A percentile compares a stretch with the other conserved stretches of the same genome.
phyloP scores from a whole-genome alignment of 352 stramenopile species.

The Phytophthora agathidicida region DNA sequence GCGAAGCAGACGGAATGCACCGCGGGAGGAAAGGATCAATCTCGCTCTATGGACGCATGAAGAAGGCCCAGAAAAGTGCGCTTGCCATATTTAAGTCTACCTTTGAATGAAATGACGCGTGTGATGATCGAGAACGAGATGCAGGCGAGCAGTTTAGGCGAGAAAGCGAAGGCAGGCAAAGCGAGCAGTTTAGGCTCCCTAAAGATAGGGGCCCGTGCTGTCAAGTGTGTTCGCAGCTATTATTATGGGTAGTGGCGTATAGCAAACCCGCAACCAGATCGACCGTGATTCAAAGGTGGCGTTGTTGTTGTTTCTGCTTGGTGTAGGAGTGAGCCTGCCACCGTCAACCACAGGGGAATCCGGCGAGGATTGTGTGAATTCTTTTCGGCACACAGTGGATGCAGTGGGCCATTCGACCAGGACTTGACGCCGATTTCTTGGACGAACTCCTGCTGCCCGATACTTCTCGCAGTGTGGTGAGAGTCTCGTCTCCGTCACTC shows the following conservation, averaged over 20 bases:
- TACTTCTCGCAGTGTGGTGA: slow-evolving; percentile 17
- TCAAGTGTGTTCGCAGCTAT: not conserved
- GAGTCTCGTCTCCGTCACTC: not conserved
- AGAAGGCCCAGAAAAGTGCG: slow-evolving; percentile 81
- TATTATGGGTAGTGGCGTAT: no score
- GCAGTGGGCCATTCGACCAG: slow-evolving; percentile 14
- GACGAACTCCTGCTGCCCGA: slow-evolving; percentile 46
- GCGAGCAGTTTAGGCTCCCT: no score
- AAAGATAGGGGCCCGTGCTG: slow-evolving; percentile 16
- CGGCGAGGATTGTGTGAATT: not conserved
- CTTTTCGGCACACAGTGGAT: slow-evolving; percentile 16
- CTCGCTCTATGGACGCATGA: slow-evolving; percentile 83
- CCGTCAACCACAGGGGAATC: no score
- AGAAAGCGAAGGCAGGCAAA: no score
- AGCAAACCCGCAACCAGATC: no score
- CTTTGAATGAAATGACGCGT: slow-evolving; percentile 62
- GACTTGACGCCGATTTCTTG: slow-evolving; percentile 38
- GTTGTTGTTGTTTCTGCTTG: slow-evolving; percentile 1
- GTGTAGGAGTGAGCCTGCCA: slow-evolving; percentile 1
- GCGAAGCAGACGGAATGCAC: slow-evolving; percentile 15
- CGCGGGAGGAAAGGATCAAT: slow-evolving; percentile 44
- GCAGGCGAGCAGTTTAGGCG: no score
- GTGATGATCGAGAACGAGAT: slow-evolving; percentile 6
- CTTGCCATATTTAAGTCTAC: slow-evolving; percentile 85
- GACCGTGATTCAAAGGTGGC: no score